A percentile compares a stretch with the other conserved stretches of the same genome.
Evolutionary conservation across 2,329 filamentous ascomycete genomes (phyloP).

Genomic region (Beauveria sp.): DNA sequence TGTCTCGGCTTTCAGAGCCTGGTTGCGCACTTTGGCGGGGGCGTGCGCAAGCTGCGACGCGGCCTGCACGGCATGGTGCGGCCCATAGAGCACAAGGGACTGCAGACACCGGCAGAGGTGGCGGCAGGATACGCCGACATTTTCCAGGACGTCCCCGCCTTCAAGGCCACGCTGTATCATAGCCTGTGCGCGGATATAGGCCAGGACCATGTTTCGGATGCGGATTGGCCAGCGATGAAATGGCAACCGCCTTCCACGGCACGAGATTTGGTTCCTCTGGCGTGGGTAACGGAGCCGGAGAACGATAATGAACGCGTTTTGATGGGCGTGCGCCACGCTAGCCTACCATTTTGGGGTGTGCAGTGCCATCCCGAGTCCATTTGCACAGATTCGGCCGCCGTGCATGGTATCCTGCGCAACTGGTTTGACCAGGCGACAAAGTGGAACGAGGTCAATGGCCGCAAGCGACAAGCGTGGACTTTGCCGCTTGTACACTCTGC

Average conservation of each 20-base stretch:
- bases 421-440: constrained; percentile 63
- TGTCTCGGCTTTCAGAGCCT: constrained; percentile 87
- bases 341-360: constrained; percentile 73
- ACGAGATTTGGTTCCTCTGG: constrained; percentile 47
- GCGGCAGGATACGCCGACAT: constrained; percentile 41
- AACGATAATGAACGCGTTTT: constrained; percentile 46
- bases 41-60: constrained; percentile 57
- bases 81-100: constrained; percentile 49
- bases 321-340: constrained; percentile 67
- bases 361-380: constrained; percentile 90
- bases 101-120: not conserved
- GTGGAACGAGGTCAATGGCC: constrained; percentile 44
- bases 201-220: constrained; percentile 31
- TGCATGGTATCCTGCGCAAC: constrained; percentile 57
- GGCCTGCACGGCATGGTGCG: constrained; percentile 80
- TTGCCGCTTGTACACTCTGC: constrained; percentile 13
- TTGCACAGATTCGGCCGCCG: constrained; percentile 61
- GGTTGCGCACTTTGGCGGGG: constrained; percentile 58
- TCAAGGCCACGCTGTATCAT: constrained; percentile 74
- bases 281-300: constrained; percentile 49
- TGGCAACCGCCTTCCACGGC: constrained; percentile 31
- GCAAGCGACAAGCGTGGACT: constrained; percentile 8
- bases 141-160: constrained; percentile 51
- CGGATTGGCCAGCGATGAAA: constrained; percentile 29
- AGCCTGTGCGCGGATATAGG: constrained; percentile 50